Conservation (phyloP, 257 asterid genomes). For the Striga asiatica region DNA sequence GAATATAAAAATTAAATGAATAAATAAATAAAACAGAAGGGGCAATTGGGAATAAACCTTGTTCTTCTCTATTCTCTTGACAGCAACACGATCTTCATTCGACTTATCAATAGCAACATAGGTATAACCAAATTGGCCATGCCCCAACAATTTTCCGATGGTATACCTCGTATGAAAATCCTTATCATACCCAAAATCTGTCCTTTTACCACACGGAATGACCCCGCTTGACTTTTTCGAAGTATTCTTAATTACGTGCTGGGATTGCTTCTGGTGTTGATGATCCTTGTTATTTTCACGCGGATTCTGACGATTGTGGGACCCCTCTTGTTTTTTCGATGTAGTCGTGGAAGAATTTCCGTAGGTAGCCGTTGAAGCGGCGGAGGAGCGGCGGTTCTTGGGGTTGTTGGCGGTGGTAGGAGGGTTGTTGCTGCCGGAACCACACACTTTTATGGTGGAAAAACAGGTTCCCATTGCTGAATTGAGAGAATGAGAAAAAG, state of each 20-base stretch:
- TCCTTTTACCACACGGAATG: constrained; percentile 80
- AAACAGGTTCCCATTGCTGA: constrained; percentile 69
- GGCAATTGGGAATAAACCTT: constrained; percentile 45
- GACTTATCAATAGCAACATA: constrained; percentile 82
- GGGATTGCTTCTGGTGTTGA: constrained; percentile 34
- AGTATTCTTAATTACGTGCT: constrained; percentile 27
- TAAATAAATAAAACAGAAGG: background rate
- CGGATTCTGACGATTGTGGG: constrained; percentile 21
- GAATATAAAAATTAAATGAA: background rate
- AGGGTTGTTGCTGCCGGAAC: constrained; percentile 14
- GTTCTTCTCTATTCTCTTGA: constrained; percentile 83
- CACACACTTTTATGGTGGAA: constrained; percentile 57
- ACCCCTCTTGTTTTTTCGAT: constrained; percentile 26
- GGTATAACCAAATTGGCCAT: constrained; percentile 97
- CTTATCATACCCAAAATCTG: constrained; percentile 94
- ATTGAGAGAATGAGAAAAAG: background rate
- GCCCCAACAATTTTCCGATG: constrained; percentile 87
- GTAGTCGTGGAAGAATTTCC: constrained; percentile 10
- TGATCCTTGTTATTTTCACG: constrained; percentile 29
- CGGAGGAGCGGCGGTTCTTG: constrained; percentile 21
- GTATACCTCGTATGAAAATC: constrained; percentile 68
- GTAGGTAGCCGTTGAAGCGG: constrained; percentile 18
- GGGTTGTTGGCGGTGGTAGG: constrained; percentile 22
- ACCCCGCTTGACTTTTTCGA: constrained; percentile 52
- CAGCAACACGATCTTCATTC: constrained; percentile 96